Evolutionary conservation across 345 rosid genomes (phyloP), one percentile per base, ranked within the genome.

Genomic region (Linum trigynum): DNA sequence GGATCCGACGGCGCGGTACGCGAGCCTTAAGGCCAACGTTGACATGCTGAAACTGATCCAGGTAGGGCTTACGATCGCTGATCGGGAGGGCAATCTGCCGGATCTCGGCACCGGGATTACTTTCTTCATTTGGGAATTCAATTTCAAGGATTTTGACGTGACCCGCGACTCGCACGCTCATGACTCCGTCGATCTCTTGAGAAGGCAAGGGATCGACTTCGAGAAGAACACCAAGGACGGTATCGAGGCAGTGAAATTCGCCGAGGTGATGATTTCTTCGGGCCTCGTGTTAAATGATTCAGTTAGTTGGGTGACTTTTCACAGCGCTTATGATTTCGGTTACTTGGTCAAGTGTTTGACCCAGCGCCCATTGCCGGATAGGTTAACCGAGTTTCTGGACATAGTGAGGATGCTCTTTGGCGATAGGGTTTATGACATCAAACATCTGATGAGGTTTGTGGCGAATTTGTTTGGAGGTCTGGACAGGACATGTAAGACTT

Each of bases 271-370:
- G 82, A 89, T 91, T 90, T 85, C 96, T 0, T 85, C 96, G 1
- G 98, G 98, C 5, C 79, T 91, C 23, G 82, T 91, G 17, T 81
- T 92, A 61, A 89, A 85, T 62, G 85, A 82, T 4, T 67, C 81
- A 0, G 95, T 91, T 73, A 89, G 90, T 66, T 91, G 96, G 96
- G 95, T 91, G n/a, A 84, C 90, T 12, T 91, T 91, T 62, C 98
- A 89, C 76, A 82, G 95, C 84, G 95, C 95, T 63, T 87, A 91
- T 43, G 98, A 92, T 72, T 92, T 90, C 62, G 97, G 98, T 59
- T 92, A 92, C 75, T 59, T 92, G 4, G 80, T 92, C 53, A 92
- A 92, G 76, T 80, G 83, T 14, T 83, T 92, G 74, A 92, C 96
- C 64, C 84, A 84, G 67, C 80, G 83, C 37, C 56, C 50, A 3